Evolutionary conservation across 768 basidiomycete species (phyloP).

Genomic region (Chalciporus chontae): DNA sequence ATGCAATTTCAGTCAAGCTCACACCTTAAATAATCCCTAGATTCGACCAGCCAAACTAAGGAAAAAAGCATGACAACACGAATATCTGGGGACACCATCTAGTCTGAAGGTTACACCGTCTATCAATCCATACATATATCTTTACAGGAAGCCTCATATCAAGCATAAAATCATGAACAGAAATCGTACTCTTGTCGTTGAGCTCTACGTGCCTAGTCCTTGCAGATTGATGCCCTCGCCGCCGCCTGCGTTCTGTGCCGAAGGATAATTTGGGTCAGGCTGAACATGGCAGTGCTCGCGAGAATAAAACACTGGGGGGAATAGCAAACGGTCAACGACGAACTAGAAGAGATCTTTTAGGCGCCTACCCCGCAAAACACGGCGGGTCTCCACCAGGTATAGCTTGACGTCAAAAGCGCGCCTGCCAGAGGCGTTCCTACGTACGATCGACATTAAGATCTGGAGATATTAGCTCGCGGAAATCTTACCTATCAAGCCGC

Average conservation of each 20-base stretch:
- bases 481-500: constrained; percentile 21
- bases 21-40: neutral
- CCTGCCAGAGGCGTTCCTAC: constrained; percentile 55
- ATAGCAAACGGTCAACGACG: constrained; percentile 1
- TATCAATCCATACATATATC: neutral
- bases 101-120: no score
- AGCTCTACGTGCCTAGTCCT: neutral
- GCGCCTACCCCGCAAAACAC: constrained; percentile 43
- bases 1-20: neutral
- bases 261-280: constrained; percentile 6
- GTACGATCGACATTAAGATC: constrained; percentile 19
- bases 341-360: neutral
- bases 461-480: neutral
- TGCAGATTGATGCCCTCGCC: neutral
- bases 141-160: neutral
- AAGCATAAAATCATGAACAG: neutral
- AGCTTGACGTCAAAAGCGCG: constrained; percentile 47
- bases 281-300: constrained; percentile 16
- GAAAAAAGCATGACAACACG: neutral
- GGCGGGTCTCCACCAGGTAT: constrained; percentile 54
- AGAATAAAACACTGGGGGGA: constrained; percentile 14
- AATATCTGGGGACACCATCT: no score
- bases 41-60: neutral
- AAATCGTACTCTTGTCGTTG: neutral
- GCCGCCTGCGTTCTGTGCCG: neutral